Evolutionary conservation across 208 protist species (phyloP), one percentile per base, ranked within the genome.

Genomic region (Porcisia hertigi): DNA sequence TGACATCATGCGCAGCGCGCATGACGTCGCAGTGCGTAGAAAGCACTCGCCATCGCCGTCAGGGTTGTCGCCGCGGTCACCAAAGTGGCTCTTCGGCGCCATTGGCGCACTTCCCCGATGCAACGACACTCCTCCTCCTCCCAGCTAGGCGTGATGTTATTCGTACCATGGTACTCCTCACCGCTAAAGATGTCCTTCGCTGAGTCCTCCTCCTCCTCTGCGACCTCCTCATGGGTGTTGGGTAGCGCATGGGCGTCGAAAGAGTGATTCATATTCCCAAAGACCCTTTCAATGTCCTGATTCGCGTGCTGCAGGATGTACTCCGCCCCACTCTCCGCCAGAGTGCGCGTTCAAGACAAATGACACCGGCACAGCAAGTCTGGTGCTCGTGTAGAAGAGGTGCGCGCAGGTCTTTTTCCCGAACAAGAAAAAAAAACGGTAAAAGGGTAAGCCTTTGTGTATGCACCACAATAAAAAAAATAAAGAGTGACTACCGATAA

Each of bases 271-370:
- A 71, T 66, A 55, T 85, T 77, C 3, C 76, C 71, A 66, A 89
- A 89, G 34, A 76, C 78, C 34, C 71, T 70, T n/a, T 78, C 87
- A 25, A 89, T 83, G 66, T 89, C 82, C 12, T 76, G 62, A 20
- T 69, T 72, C 39, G 73, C 71, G 71, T 85, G 81, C 43, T 54
- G 70, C 72, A 87, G 59, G 69, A 89, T 80, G 63, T 79, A 76
- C 47, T 77, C 73, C 20, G 70, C 30, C 30, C 30, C 30, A 30
- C 30, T 30, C 62, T 9, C 85, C 85, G 20, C 82, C 85, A 36
- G 85, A 82, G 74, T 89, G 85, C 47, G 76, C 71, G 14, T 76
- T 75, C n/a, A 73, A 43, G 57, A 89, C 77, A 58, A 80, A 89
- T 18, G 76, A 60, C 54, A 82, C 36, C 6, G 85, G 85, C 47